A percentile compares a stretch with the other conserved stretches of the same genome.
Evolutionary conservation across 169 alveolate species (phyloP).

Genomic region (Plasmodium adleri): DNA sequence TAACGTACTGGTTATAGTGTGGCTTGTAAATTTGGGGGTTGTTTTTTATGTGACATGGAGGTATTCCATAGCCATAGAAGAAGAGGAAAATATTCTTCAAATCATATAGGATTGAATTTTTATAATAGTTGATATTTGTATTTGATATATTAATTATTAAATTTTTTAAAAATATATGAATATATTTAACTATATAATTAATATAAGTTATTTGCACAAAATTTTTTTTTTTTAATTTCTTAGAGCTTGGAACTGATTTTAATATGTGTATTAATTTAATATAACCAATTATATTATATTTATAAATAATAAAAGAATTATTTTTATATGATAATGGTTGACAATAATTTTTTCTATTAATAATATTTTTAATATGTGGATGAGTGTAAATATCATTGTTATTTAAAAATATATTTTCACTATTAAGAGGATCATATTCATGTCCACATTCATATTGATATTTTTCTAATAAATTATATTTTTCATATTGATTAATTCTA

Average conservation of each 20-base stretch:
- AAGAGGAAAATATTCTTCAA: conserved; percentile 48
- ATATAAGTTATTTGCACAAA: conserved; percentile 59
- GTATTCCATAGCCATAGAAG: conserved; percentile 74
- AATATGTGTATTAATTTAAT: conserved; percentile 29
- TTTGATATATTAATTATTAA: conserved; percentile 37
- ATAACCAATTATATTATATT: conserved; percentile 52
- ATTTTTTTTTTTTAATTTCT: conserved; percentile 43
- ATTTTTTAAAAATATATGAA: conserved; percentile 27
- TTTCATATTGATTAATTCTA: conserved; percentile 31
- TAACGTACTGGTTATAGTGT: conserved; percentile 33
- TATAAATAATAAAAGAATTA: conserved; percentile 12
- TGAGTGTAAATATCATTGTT: not conserved
- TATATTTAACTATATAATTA: conserved; percentile 31
- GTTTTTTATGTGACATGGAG: conserved; percentile 31
- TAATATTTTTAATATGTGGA: not conserved
- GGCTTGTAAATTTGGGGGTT: conserved; percentile 37
- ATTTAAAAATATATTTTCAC: not conserved
- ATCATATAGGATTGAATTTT: conserved; percentile 45
- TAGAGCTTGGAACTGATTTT: conserved; percentile 8
- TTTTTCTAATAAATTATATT: not conserved
- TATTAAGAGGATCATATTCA: not conserved
- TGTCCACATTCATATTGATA: too few relatives aligned
- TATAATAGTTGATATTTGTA: conserved; percentile 37
- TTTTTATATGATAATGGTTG: not conserved
- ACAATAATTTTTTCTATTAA: not conserved